phyloP scores from a whole-genome alignment of 805 yeast genomes.

The Myxozyma neotropica region DNA sequence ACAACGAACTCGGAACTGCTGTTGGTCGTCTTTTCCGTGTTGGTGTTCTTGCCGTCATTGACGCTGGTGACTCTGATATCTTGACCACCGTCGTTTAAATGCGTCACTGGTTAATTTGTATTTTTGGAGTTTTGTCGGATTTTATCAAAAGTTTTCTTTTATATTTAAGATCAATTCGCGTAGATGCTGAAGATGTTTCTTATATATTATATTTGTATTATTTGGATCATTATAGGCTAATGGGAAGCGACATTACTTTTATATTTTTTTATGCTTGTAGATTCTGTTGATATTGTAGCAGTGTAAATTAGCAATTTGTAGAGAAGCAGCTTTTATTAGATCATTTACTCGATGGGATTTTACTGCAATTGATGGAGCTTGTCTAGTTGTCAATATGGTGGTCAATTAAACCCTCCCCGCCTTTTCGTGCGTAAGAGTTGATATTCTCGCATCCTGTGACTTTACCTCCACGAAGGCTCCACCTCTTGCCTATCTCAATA shows the following conservation, averaged over 20 bases:
- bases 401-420: background rate
- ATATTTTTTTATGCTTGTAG: background rate
- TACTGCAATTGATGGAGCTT: too few relatives aligned
- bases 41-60: conserved; percentile 93
- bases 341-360: too few relatives aligned
- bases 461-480: too few relatives aligned
- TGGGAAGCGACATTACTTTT: conserved; percentile 1
- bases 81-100: conserved; percentile 48
- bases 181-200: background rate
- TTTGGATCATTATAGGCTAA: conserved; percentile 3
- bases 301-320: background rate
- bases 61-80: conserved; percentile 99
- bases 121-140: conserved; percentile 2
- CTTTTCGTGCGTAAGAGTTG: background rate
- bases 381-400: too few relatives aligned
- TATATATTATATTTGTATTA: background rate
- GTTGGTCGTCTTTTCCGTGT: conserved; percentile 99
- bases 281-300: background rate
- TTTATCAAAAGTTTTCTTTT: conserved; percentile 12
- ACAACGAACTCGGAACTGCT: conserved; percentile 60
- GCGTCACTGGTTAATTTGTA: background rate
- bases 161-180: background rate
- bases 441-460: background rate
- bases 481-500: too few relatives aligned
- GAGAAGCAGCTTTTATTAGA: too few relatives aligned